Base-by-base conservation (phyloP, 139 green algal species). In the Gonium pectorale region DNA sequence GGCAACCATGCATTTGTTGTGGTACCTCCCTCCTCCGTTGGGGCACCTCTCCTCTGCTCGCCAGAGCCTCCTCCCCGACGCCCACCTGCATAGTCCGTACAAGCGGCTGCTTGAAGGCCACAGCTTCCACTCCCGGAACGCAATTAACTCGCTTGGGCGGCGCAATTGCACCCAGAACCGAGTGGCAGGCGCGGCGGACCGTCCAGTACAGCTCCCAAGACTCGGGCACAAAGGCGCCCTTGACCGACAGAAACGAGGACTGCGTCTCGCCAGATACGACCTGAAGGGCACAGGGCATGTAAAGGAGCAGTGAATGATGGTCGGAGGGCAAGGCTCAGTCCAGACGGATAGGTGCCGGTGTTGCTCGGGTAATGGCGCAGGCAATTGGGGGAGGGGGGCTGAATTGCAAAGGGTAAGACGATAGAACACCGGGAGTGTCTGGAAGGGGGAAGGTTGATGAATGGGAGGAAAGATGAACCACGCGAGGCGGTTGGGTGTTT, bases 171-270 rank as follows among this genome's bases (percentile, higher is more conserved):
- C 46, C 75, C 49, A 87, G 41, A 56, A 83, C 64, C 35, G 68
- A 43, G 80, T 81, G 80, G 44, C 78, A 80, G 3, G 44, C 37
- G 1, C 59, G 66, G 31, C 84, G 56, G 0, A 83, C 79, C 1
- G 91, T 93, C 86, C 83, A 91, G 83, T 94, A 92, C 4, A 93
- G 44, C 31, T 94, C 90, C 80, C 86, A 94, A 2, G 67, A 68
- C 15, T 81, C 44, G 0, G 87, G 59, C 22, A 78, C 83, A 59
- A 92, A 84, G 1, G 78, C 78, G 3, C 78, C 78, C 78, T 84
- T 84, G 43, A 70, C 26, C 13, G 78, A 74, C 21, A 84, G 33
- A 63, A 84, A 84, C 0, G 62, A 38, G 13, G 22, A 9, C 3
- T 43, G 44, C 6, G 63, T 75, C 46, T 84, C 78, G 27, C 62